Evolutionary conservation across 2,329 filamentous ascomycete species (phyloP), one percentile per base, ranked within the genome.

Genomic region (Apiospora sp.): DNA sequence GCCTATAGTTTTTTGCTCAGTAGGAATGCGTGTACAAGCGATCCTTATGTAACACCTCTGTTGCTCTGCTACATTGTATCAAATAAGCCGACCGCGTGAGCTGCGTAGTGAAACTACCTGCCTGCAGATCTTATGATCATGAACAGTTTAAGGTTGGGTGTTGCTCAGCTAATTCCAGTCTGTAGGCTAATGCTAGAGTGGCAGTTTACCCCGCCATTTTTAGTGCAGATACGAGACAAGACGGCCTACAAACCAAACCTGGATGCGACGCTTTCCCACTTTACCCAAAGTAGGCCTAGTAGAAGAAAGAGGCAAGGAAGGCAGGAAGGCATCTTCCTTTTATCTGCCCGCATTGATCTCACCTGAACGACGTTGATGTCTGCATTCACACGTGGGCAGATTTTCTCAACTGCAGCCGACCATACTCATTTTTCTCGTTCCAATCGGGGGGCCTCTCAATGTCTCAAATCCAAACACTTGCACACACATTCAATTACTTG

Each of bases 121-220:
- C 16, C 6, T 37, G 54, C n/a, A 19, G 30, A 37, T 37, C 30
- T 37, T 30, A 37, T 22, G 54, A 19, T 37, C 54, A 37, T 22
- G 30, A n/a, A 41, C 12, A 24, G n/a, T 22, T 22, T 61, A 61
- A 64, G 58, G 58, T 41, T 64, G 34, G 37, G 37, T 64, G 34
- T 24, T n/a, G 34, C n/a, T 64, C 58, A 64, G 19, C 22, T 37
- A 13, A 41, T 10, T 19, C 10, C 16, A 30, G 34, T 58, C 14
- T 19, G 49, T 4, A 30, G 27, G 27, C 7, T 30, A 19, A 1
- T 34, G 6, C 8, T 7, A 14, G 6, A 64, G 30, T 64, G 34
- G 22, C 58, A 64, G 58, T 37, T 64, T 58, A 64, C 58, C 58
- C 58, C 58, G 58, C 54, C 54, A 61, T 37, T 61, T n/a, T 34